These are phyloP conservation scores for Mycotypha africana DNA, from an alignment of 371 early-diverging fungal species.

Conservation along the genomic window DNA sequence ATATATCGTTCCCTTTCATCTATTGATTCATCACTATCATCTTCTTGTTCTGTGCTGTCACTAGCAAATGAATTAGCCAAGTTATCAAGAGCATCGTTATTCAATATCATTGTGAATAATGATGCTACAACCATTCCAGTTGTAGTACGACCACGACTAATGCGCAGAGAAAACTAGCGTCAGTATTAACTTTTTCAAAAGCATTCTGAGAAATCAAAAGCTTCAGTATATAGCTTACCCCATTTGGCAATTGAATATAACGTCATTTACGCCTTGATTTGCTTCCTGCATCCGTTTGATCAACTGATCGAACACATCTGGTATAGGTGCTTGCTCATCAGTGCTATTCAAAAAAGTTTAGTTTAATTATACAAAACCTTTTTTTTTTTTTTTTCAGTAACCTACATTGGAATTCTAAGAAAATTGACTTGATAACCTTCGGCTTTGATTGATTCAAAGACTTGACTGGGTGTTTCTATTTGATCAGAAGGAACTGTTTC, in stretches of 20 bases:
- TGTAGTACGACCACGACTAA: conserved; percentile 73
- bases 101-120: conserved; percentile 42
- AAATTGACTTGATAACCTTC: conserved; percentile 57
- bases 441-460: conserved; percentile 38
- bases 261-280: conserved; percentile 32
- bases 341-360: conserved; percentile 38
- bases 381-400: background rate
- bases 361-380: background rate
- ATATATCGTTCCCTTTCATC: conserved; percentile 45
- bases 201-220: no score
- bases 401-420: conserved; percentile 59
- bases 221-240: no score
- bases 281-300: conserved; percentile 42
- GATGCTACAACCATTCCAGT: conserved; percentile 71
- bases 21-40: conserved; percentile 28
- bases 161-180: no score
- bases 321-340: conserved; percentile 73
- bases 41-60: conserved; percentile 6
- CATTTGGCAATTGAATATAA: conserved; percentile 77
- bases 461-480: conserved; percentile 53
- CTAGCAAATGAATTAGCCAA: conserved; percentile 25
- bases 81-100: conserved; percentile 28
- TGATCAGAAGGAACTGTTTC: conserved; percentile 44
- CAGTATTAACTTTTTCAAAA: no score
- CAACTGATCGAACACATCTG: conserved; percentile 63